Evolutionary conservation across 1,284 basidiomycete genomes (phyloP), one percentile per base, ranked within the genome.

Genomic region (Tylopilus sp.): DNA sequence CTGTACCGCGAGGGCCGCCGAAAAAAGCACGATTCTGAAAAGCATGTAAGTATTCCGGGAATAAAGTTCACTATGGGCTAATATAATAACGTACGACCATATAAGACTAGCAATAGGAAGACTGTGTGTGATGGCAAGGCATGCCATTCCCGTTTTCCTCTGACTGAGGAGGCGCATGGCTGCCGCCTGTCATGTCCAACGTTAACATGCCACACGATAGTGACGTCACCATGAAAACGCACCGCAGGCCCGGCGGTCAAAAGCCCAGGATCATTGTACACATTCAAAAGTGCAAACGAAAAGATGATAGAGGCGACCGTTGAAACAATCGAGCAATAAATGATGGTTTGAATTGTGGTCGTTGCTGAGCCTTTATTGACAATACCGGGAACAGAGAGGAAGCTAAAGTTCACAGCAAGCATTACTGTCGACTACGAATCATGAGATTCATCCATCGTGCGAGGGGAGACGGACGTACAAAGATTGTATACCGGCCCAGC

Each of bases 401-500:
- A 74, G 74, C 36, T 36, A 36, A 36, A 36, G 36, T 36, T 36
- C 36, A 36, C 36, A 13, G 36, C 36, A 36, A 36, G 62, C 56
- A 72, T 70, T 4, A 75, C 72, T 39, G 70, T 74, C 7, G 72
- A 75, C 71, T 75, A 49, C 24, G 1, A 49, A 18, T 18, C 24
- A 16, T 73, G 16, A 69, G 60, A 44, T 16, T 39, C 22, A 18
- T n/a, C 13, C 2, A 1, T 6, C 7, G 39, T 2, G 10, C 2
- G 9, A 53, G 10, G 2, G 9, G 36, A 36, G 12, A 13, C 2
- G 2, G 5, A 77, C 86, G 41, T 63, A 89, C 88, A 64, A 82
- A 83, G 18, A 89, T 78, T 33, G 84, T 80, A 62, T 83, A 83
- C 52, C 86, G 83, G 57, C 79, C 77, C 84, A 89, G 86, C 66